Evolutionary conservation across 1,284 basidiomycete species (phyloP).

Genomic region (Athelia sp.): DNA sequence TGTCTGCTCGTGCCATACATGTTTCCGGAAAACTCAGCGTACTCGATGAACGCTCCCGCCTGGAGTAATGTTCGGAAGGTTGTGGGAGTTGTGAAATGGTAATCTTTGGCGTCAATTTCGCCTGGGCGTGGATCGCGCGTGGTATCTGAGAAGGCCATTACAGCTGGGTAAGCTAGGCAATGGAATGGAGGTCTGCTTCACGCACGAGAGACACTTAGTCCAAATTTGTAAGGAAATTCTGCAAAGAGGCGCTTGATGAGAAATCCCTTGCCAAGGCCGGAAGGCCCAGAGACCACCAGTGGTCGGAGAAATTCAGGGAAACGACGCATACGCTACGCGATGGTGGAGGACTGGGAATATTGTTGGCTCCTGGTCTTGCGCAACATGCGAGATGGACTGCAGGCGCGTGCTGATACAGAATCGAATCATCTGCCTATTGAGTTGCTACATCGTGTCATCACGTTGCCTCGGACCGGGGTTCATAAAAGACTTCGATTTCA

Average conservation of each 20-base stretch:
- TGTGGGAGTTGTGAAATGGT: conserved; percentile 65
- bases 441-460: too few species aligned
- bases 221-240: conserved; percentile 83
- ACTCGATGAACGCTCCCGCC: conserved; percentile 67
- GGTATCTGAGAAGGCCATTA: conserved; percentile 68
- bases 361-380: too few species aligned
- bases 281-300: conserved; percentile 78
- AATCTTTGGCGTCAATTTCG: conserved; percentile 79
- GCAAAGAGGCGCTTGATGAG: conserved; percentile 82
- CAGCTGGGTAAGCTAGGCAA: conserved; percentile 10
- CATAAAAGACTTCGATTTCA: too few species aligned
- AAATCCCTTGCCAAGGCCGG: conserved; percentile 94
- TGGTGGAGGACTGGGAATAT: too few species aligned
- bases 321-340: conserved; percentile 4
- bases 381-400: too few species aligned
- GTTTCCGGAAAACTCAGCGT: conserved; percentile 88
- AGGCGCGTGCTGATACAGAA: too few species aligned
- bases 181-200: conserved; percentile 13
- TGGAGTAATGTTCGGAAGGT: conserved; percentile 61
- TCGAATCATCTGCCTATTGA: too few species aligned
- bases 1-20: conserved; percentile 89
- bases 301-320: conserved; percentile 40
- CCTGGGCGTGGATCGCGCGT: conserved; percentile 84
- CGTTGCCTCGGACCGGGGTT: too few species aligned
- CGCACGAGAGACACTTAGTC: conserved; percentile 93